Conservation (phyloP, 495 filamentous ascomycete genomes). For the Aspergillus biplanus region DNA sequence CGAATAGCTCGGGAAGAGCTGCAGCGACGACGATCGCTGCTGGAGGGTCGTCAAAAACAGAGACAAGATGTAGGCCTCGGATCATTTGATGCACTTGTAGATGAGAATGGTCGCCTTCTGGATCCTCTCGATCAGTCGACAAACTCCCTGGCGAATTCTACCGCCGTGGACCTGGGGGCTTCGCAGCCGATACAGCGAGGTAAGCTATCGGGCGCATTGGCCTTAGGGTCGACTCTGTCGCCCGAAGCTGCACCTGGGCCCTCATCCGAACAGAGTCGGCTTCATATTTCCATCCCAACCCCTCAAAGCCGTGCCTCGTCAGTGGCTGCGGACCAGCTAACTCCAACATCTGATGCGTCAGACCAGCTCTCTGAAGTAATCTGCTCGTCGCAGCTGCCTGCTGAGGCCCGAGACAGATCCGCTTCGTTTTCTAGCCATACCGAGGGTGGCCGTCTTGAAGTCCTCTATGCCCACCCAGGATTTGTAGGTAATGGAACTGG, state of each 20-base stretch:
- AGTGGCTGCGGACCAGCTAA: conserved; percentile 47
- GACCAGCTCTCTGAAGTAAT: conserved; percentile 24
- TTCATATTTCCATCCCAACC: conserved; percentile 40
- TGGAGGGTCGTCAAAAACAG: conserved; percentile 42
- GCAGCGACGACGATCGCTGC: conserved; percentile 58
- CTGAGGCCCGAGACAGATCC: conserved; percentile 21
- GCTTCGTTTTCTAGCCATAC: conserved; percentile 37
- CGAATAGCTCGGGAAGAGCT: conserved; percentile 74
- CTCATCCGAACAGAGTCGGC: conserved; percentile 17
- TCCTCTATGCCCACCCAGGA: conserved; percentile 42
- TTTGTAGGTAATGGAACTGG: conserved; percentile 36
- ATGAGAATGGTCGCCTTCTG: conserved; percentile 53
- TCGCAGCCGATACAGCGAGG: conserved; percentile 61
- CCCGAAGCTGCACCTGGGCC: not conserved
- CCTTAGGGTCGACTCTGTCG: conserved; percentile 1
- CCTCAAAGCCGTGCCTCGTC: conserved; percentile 45
- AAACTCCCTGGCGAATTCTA: conserved; percentile 41
- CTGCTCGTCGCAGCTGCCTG: conserved; percentile 6
- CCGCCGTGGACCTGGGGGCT: conserved; percentile 48
- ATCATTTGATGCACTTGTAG: conserved; percentile 59
- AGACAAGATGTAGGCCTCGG: conserved; percentile 32
- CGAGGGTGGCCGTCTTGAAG: conserved; percentile 28
- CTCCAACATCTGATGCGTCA: conserved; percentile 50
- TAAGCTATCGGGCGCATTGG: conserved; percentile 40
- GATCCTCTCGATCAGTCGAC: conserved; percentile 9